Conservation (phyloP, 2,329 filamentous ascomycete genomes). For the Talaromyces sp. region DNA sequence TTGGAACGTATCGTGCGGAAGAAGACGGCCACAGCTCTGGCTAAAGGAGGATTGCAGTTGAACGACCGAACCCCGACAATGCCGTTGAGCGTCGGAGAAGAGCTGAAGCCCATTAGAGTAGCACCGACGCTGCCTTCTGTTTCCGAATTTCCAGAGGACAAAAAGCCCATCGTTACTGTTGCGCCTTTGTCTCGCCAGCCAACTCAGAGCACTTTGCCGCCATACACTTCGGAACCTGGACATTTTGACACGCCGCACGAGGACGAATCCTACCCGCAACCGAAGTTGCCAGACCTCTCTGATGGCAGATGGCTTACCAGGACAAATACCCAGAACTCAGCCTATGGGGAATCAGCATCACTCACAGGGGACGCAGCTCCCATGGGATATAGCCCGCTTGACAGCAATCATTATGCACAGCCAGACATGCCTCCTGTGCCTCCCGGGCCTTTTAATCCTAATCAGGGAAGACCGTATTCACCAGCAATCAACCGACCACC, state of each 20-base stretch:
- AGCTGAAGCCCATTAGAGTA: constrained; percentile 31
- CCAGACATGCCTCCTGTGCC: constrained; percentile 30
- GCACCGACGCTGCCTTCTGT: constrained; percentile 61
- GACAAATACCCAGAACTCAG: constrained; percentile 45
- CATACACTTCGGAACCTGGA: constrained; percentile 59
- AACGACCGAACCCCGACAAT: constrained; percentile 53
- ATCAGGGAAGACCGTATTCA: constrained; percentile 27
- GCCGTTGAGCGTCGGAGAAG: constrained; percentile 28
- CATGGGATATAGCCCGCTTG: constrained; percentile 37
- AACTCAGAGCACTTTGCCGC: constrained; percentile 60
- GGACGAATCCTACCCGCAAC: constrained; percentile 22
- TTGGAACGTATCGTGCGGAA: constrained; percentile 78
- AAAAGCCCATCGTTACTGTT: constrained; percentile 21
- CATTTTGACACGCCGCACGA: constrained; percentile 22
- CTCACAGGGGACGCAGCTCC: constrained; percentile 32
- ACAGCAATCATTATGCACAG: constrained; percentile 26
- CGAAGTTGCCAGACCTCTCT: constrained; percentile 42
- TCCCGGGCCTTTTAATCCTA: constrained; percentile 26
- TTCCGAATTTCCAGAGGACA: constrained; percentile 46
- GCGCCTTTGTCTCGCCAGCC: constrained; percentile 57
- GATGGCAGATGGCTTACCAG: constrained; percentile 44
- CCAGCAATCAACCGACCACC: constrained; percentile 23
- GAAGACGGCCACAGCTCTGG: constrained; percentile 85
- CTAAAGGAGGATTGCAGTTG: constrained; percentile 62
- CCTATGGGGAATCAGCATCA: constrained; percentile 55